Base-by-base conservation (phyloP, 169 alveolate genomes). In the Plasmodium billcollinsi region DNA sequence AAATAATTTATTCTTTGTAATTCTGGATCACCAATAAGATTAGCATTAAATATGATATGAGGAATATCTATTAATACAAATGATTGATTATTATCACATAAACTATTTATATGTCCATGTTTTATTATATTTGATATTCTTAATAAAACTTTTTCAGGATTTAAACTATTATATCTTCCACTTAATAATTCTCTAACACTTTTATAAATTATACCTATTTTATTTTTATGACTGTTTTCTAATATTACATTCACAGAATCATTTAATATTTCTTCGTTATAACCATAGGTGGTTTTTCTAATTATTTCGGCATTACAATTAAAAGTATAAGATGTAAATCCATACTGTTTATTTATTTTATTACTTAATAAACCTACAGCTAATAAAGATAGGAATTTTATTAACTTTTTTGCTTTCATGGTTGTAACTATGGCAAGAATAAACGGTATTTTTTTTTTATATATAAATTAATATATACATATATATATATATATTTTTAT, bases 21-120 rank as follows among this genome's bases (percentile, higher is more conserved):
- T 65, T 78, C 54, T 14, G 67, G 7, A 52, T 78, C 89, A 49
- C 67, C 29, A 4, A 78, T 65, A 49, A 76, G 11, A 65, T 78
- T 52, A 2, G 72, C 66, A 33, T 56, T 70, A 20, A 66, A 78
- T 52, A 78, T 78, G 2, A 78, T 52, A 20, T 78, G 89, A 11
- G 89, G 89, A 7, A 78, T 5, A 12, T 70, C 78, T 39, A 78
- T 24, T 11, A 78, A 39, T n/a, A 78, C 56, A 24, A 26, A 65
- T 12, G 76, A 78, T 43, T 78, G 43, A 20, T 65, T 78, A 8
- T 45, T 26, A 26, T 78, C 76, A 78, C 89, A 78, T 66, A 78
- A 66, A 39, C 49, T 65, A 59, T 66, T 3, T 3, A 43, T 21
- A 6, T 65, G 65, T 65, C 89, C 78, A 66, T 43, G 65, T 78